Base-by-base conservation (phyloP, 1,284 basidiomycete species). In the Cutaneotrichosporon dermatis region DNA sequence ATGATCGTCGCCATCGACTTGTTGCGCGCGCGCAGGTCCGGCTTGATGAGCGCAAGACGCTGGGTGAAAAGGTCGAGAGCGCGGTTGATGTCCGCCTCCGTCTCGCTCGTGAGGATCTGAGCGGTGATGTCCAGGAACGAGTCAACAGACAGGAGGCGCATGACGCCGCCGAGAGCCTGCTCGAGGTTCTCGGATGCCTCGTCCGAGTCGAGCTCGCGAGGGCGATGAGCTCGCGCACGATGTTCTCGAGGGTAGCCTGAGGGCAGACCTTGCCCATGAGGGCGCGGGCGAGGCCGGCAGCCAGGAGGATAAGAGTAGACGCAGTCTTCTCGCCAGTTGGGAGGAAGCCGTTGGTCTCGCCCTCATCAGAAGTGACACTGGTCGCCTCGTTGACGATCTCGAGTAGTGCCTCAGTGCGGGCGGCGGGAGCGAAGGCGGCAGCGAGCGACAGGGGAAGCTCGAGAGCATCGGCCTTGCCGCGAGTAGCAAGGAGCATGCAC, bases 401-500 rank as follows among this genome's bases (percentile, higher is more conserved):
- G 4, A 83, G 80, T 48, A 90, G 76, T 6, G 85, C 82, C 85
- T 90, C 39, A 67, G 64, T 35, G 66, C 68, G 64, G 3, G 55
- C 51, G 7, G 79, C 87, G 9, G 94, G 79, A 33, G 83, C 77
- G 55, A 94, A 81, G 0, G 86, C 83, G 34, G 75, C 78, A 36
- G 81, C 81, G 2, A 83, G 80, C 52, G 90, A 88, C 36, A 84
- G 82, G 1, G 81, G 68, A 51, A 82, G 82, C 73, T 91, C 88
- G 54, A 65, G 33, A 33, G 54, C 39, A 55, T 62, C 57, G 62
- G 55, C 25, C 70, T 71, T 45, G 63, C 82, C 54, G 87, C 86
- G 69, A 69, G 95, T 91, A 1, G 93, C 82, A 10, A 98, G 81
- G 1, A 98, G 84, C 86, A 97, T 89, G 64, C 84, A 86, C 7